phyloP scores from a whole-genome alignment of 345 rosid species.

The Trapa bicornis region DNA sequence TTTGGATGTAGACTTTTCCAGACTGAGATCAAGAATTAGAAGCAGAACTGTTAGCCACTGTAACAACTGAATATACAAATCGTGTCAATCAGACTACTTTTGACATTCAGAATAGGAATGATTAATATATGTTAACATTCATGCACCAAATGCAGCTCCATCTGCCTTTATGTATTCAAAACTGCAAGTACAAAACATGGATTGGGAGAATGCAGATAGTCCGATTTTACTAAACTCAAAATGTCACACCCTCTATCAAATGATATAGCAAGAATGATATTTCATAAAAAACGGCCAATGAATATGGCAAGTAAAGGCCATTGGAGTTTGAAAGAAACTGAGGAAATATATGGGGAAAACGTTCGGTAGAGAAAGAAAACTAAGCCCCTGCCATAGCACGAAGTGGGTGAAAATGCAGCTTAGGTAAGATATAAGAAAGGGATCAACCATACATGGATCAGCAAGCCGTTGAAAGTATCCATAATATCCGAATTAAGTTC shows the following conservation, averaged over 20 bases:
- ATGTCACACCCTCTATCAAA: too few relatives aligned
- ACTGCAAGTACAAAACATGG: too few relatives aligned
- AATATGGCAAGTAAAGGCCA: too few relatives aligned
- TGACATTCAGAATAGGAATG: not conserved
- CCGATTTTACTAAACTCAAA: too few relatives aligned
- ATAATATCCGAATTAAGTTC: not conserved
- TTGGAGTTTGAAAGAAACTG: too few relatives aligned
- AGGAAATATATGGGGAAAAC: too few relatives aligned
- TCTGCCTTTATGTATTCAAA: not conserved
- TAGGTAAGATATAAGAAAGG: not conserved
- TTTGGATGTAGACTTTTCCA: slow-evolving; percentile 66
- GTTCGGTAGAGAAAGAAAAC: too few relatives aligned
- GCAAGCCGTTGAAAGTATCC: not conserved
- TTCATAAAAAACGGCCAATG: too few relatives aligned
- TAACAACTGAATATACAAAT: not conserved
- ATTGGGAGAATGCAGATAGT: too few relatives aligned
- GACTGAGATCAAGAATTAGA: slow-evolving; percentile 37
- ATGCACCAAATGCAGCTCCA: not conserved
- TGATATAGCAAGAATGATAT: too few relatives aligned
- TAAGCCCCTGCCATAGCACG: too few relatives aligned
- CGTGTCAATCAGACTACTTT: not conserved
- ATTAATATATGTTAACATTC: not conserved
- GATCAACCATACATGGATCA: not conserved
- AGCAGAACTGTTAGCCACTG: not conserved
- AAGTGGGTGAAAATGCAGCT: not conserved